These are phyloP conservation scores for Vitis hybrid DNA, from an alignment of 177 flowering plant species.

Conservation along the genomic window DNA sequence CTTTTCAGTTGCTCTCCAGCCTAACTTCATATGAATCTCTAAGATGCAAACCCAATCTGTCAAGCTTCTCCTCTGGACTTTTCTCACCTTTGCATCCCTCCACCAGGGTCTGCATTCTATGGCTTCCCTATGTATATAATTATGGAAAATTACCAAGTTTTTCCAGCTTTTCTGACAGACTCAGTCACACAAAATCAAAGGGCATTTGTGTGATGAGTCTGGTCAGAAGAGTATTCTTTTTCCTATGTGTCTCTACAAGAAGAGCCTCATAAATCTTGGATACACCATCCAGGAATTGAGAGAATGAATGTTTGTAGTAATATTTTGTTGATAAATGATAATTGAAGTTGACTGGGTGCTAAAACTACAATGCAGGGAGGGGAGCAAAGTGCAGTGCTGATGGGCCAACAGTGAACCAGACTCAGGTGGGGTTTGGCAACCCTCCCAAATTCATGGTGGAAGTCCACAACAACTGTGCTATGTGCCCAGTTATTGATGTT, in stretches of 20 bases:
- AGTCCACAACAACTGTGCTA: constrained; percentile 26
- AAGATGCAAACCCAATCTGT: constrained; percentile 10
- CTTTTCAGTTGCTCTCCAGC: too few species aligned
- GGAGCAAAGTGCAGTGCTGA: constrained; percentile 14
- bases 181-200: too few species aligned
- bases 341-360: not conserved
- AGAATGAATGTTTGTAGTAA: too few species aligned
- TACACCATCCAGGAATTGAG: too few species aligned
- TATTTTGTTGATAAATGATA: not conserved
- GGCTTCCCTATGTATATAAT: not conserved
- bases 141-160: not conserved
- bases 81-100: constrained; percentile 10
- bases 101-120: constrained; percentile 15
- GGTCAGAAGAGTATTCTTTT: too few species aligned
- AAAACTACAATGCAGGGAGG: constrained; percentile 11
- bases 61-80: constrained; percentile 10
- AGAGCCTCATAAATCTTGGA: too few species aligned
- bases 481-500: constrained; percentile 28
- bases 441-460: constrained; percentile 20
- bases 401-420: constrained; percentile 24
- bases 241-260: too few species aligned
- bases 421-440: constrained; percentile 11
- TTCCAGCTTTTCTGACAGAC: too few species aligned
- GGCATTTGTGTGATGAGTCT: too few species aligned
- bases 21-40: not conserved